phyloP scores from a whole-genome alignment of 768 basidiomycete genomes.

The Kwoniella sp. region DNA sequence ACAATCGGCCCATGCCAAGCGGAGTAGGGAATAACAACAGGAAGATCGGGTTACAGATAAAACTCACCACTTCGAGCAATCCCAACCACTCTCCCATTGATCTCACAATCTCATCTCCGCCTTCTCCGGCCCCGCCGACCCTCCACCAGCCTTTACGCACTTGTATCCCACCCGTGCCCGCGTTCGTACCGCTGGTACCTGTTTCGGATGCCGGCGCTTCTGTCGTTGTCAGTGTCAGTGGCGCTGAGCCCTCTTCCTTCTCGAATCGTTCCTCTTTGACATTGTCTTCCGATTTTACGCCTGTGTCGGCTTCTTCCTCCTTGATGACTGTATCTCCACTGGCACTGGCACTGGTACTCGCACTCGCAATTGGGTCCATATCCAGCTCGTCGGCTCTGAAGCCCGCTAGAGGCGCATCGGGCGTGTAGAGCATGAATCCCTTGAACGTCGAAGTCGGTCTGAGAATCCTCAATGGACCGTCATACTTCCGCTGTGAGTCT shows the following conservation, averaged over 20 bases:
- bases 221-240: background rate
- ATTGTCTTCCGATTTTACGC: background rate
- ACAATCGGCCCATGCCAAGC: too few relatives aligned
- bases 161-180: conserved; percentile 13
- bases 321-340: background rate
- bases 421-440: conserved; percentile 45
- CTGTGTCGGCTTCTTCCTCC: background rate
- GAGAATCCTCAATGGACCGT: conserved; percentile 29
- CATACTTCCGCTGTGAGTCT: background rate
- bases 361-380: background rate
- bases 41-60: background rate
- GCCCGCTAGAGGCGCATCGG: conserved; percentile 44
- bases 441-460: conserved; percentile 35
- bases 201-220: background rate
- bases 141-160: conserved; percentile 46
- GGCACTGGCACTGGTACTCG: background rate
- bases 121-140: conserved; percentile 45
- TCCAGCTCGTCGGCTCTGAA: conserved; percentile 32
- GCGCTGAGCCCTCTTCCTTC: too few relatives aligned
- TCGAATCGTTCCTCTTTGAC: background rate
- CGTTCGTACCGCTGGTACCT: background rate
- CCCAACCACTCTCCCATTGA: conserved; percentile 49
- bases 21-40: background rate
- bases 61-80: conserved; percentile 42
- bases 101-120: conserved; percentile 47